Evolutionary conservation across 148 eudicot genomes (phyloP).

Genomic region (Arbutus unedo): DNA sequence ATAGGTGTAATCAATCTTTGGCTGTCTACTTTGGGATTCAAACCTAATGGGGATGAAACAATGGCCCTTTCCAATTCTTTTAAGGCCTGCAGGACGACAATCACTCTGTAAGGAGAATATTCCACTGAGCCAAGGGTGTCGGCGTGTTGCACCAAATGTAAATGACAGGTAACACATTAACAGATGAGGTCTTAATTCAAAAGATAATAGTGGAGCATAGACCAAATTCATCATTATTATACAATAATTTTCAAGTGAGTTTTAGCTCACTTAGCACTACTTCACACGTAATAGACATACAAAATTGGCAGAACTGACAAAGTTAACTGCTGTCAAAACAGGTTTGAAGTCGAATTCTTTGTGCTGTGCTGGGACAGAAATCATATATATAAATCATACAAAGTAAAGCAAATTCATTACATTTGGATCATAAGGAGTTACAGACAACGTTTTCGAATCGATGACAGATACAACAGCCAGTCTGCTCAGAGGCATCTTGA

Average conservation of each 20-base stretch:
- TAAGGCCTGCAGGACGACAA: constrained; percentile 49
- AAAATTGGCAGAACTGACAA: neutral
- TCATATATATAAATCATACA: neutral
- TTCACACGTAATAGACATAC: neutral
- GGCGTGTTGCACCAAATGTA: neutral
- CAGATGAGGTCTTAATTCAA: neutral
- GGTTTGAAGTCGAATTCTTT: neutral
- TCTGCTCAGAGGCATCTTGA: constrained; percentile 66
- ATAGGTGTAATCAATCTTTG: constrained; percentile 62
- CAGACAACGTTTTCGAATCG: constrained; percentile 73
- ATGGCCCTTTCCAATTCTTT: constrained; percentile 88
- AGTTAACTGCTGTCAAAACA: neutral
- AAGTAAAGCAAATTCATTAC: constrained; percentile 35
- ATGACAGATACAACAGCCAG: constrained; percentile 82
- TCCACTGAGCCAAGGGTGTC: neutral
- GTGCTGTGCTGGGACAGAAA: neutral
- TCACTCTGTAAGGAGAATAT: constrained; percentile 14
- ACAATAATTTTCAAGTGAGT: neutral
- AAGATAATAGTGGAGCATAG: neutral
- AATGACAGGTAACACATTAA: neutral
- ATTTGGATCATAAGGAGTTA: constrained; percentile 80
- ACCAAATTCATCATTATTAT: neutral
- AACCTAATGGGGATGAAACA: constrained; percentile 78
- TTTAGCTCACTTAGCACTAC: neutral
- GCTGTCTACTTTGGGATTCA: constrained; percentile 75